These are phyloP conservation scores for Hyaloperonospora arabidopsidis DNA, from an alignment of 352 stramenopile species.

Conservation along the genomic window DNA sequence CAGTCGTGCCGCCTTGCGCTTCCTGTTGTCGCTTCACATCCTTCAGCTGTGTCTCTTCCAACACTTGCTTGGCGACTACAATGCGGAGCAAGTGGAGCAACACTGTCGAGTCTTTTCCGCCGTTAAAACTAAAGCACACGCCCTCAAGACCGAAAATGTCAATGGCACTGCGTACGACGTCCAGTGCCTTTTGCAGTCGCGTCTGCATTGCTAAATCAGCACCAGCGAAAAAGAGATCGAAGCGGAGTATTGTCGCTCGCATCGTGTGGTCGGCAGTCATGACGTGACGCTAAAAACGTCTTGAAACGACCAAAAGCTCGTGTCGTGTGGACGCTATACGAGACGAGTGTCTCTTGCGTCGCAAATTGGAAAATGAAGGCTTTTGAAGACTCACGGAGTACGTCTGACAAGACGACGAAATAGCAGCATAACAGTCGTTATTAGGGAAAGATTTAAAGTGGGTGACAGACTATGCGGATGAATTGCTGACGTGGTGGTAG, in stretches of 20 bases:
- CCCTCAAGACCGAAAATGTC: slow-evolving; percentile 74
- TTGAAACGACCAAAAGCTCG: no score
- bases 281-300: background rate
- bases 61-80: slow-evolving; percentile 64
- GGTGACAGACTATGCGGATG: no score
- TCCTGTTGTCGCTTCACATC: slow-evolving; percentile 12
- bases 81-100: slow-evolving; percentile 86
- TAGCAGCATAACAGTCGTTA: no score
- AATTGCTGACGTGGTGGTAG: no score
- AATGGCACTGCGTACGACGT: slow-evolving; percentile 67
- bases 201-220: slow-evolving; percentile 37
- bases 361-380: no score
- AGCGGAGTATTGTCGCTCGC: slow-evolving; percentile 33
- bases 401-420: no score
- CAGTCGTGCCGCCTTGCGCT: slow-evolving; percentile 24
- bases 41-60: slow-evolving; percentile 29
- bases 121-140: slow-evolving; percentile 89
- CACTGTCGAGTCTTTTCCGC: slow-evolving; percentile 89
- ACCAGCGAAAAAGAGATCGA: slow-evolving; percentile 53
- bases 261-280: slow-evolving; percentile 21
- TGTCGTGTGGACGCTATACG: no score
- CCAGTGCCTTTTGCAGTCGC: slow-evolving; percentile 57
- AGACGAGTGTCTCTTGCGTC: no score
- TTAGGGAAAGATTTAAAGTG: no score
- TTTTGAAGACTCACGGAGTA: no score